phyloP scores from a whole-genome alignment of 1,284 basidiomycete species.

The Sanghuangporus baumii region DNA sequence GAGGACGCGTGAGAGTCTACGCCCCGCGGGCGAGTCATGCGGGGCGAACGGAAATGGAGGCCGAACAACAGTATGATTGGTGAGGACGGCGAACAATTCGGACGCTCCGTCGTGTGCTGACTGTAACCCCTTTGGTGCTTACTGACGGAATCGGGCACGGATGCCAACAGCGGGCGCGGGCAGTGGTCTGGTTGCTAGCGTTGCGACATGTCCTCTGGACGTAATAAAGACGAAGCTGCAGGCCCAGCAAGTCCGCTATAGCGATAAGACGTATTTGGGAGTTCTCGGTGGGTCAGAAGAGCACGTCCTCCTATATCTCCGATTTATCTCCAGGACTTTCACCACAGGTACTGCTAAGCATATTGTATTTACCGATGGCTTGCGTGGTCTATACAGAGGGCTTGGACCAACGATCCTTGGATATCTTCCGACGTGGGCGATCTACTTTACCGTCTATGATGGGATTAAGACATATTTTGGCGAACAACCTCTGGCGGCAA shows the following conservation, averaged over 20 bases:
- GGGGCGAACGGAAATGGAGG: conserved; percentile 68
- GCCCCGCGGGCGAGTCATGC: conserved; percentile 30
- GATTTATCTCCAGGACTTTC: conserved; percentile 16
- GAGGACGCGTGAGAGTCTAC: conserved; percentile 2
- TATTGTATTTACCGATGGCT: conserved; percentile 70
- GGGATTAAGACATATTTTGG: conserved; percentile 82
- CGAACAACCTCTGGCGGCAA: conserved; percentile 45
- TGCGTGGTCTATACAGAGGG: conserved; percentile 88
- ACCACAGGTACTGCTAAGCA: conserved; percentile 60
- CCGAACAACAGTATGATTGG: conserved; percentile 69
- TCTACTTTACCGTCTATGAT: conserved; percentile 97
- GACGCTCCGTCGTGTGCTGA: conserved; percentile 8
- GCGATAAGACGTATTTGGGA: conserved; percentile 69
- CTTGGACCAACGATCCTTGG: conserved; percentile 93
- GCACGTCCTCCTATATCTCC: conserved; percentile 20
- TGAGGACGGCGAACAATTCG: conserved; percentile 25
- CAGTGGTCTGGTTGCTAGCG: conserved; percentile 84
- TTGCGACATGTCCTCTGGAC: conserved; percentile 96
- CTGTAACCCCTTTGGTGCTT: conserved; percentile 9
- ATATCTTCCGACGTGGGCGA: conserved; percentile 96
- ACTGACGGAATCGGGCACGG: not conserved
- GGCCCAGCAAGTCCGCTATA: conserved; percentile 71
- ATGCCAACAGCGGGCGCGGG: conserved; percentile 64
- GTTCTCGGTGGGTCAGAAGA: conserved; percentile 53
- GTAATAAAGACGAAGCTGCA: conserved; percentile 97